A percentile compares a stretch with the other conserved stretches of the same genome.
These are phyloP conservation scores for Maudiozyma saulgeensis DNA, from an alignment of 805 yeast genomes.

Conservation along the genomic window DNA sequence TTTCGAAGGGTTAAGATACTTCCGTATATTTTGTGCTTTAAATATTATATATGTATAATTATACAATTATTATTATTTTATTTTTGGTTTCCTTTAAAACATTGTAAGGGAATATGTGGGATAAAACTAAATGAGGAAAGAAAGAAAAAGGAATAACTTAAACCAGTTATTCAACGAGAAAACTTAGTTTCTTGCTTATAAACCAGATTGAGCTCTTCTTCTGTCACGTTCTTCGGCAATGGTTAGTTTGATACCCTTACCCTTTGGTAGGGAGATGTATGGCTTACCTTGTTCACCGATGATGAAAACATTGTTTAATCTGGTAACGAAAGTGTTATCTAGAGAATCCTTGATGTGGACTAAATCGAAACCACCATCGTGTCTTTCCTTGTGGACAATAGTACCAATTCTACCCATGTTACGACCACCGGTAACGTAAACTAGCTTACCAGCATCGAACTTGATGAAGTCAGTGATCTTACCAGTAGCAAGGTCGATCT, in stretches of 20 bases:
- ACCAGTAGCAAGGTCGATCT: constrained; percentile 92
- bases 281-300: constrained; percentile 96
- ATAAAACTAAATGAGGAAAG: not conserved
- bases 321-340: constrained; percentile 92
- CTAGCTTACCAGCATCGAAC: constrained; percentile 87
- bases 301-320: constrained; percentile 86
- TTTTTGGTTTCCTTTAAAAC: too few relatives aligned
- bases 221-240: constrained; percentile 98
- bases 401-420: constrained; percentile 97
- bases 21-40: constrained; percentile 1
- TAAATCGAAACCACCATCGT: constrained; percentile 96
- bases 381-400: constrained; percentile 91
- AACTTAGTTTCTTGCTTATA: constrained; percentile 27
- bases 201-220: constrained; percentile 79
- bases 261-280: constrained; percentile 92
- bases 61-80: not conserved
- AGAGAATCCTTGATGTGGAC: constrained; percentile 93
- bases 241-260: constrained; percentile 95
- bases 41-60: constrained; percentile 2
- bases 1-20: not conserved
- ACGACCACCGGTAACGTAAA: constrained; percentile 96
- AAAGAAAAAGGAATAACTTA: not conserved
- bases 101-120: too few relatives aligned
- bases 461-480: constrained; percentile 83
- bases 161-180: not conserved